phyloP scores from a whole-genome alignment of 345 rosid species.

The Citrus reticulata region DNA sequence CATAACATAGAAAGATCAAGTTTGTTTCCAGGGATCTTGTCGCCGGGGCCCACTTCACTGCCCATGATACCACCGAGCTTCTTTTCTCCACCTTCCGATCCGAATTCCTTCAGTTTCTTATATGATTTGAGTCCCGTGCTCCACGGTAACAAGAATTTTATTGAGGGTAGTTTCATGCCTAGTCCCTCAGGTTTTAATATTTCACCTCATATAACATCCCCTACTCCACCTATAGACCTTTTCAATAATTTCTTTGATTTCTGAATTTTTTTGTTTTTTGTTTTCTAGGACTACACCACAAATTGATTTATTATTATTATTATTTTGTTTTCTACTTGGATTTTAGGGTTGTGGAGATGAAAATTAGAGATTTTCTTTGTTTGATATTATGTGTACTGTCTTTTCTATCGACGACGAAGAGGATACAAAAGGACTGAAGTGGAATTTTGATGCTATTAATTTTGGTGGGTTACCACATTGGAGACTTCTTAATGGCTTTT shows the following conservation, averaged over 20 bases:
- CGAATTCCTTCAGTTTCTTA: constrained; percentile 42
- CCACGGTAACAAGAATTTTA: constrained; percentile 43
- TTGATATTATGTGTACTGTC: not conserved
- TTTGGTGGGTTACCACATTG: constrained; percentile 29
- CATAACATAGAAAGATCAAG: constrained; percentile 35
- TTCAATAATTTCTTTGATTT: constrained; percentile 69
- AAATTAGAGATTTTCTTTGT: not conserved
- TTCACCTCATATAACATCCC: constrained; percentile 39
- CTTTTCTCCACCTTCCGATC: constrained; percentile 59
- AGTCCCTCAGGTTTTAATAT: constrained; percentile 48
- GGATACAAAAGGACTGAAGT: not conserved
- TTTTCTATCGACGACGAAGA: constrained; percentile 4
- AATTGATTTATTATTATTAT: no score
- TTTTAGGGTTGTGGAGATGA: not conserved
- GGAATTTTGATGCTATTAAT: constrained; percentile 10
- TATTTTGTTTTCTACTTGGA: not conserved
- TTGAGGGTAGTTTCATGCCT: constrained; percentile 49
- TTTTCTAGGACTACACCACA: not conserved
- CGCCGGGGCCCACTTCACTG: constrained; percentile 68
- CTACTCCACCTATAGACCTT: constrained; percentile 49
- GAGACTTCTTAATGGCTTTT: constrained; percentile 22
- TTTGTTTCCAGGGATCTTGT: constrained; percentile 59
- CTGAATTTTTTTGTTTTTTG: constrained; percentile 20
- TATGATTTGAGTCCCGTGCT: constrained; percentile 55
- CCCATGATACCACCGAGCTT: constrained; percentile 57